Evolutionary conservation across 2,329 filamentous ascomycete species (phyloP), one percentile per base, ranked within the genome.

Genomic region (Piedraia hortae): DNA sequence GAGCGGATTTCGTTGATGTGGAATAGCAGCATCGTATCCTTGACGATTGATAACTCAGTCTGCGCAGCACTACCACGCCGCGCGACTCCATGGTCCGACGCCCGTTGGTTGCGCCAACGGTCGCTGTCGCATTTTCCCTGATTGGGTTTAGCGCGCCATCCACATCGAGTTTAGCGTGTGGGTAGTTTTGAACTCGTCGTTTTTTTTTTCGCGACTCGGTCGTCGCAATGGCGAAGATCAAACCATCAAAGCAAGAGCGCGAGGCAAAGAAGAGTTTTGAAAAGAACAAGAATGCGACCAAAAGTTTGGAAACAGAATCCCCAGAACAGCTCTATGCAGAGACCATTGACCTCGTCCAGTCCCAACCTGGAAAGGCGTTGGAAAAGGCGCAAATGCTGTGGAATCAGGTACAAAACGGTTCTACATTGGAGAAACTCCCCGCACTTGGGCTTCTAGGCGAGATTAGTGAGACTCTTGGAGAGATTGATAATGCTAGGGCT

Each of bases 401-500:
- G 32, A 42, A 39, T 33, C 46, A 44, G 28, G 54, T 51, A 26
- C 45, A 51, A 28, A 42, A 44, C 16, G 17, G 28, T 16, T 26
- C 33, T 16, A 26, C 30, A 22, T 26, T 26, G 7, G 38, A 38
- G 16, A 56, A 59, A 20, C 52, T 75, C 9, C 56, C 66, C 6
- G 70, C 72, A 1, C 49, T 80, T 21, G 74, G 70, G 33, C 50
- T 89, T 15, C 56, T 85, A 11, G 80, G 72, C 24, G 73, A 88
- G 36, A 75, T 88, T 37, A 58, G 65, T 35, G 58, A 90, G 25
- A 77, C 90, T 40, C 48, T 74, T 3, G 80, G 85, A 29, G 74
- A 91, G 19, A 56, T 73, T 24, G 70, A 82, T 23, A 50, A 60
- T 9, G 82, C 82, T 18, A 58, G 70, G 27, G 47, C 54, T 20